Evolutionary conservation across 176 grass and related monocot genomes (phyloP), one percentile per base, ranked within the genome.

Genomic region (Typha latifolia): DNA sequence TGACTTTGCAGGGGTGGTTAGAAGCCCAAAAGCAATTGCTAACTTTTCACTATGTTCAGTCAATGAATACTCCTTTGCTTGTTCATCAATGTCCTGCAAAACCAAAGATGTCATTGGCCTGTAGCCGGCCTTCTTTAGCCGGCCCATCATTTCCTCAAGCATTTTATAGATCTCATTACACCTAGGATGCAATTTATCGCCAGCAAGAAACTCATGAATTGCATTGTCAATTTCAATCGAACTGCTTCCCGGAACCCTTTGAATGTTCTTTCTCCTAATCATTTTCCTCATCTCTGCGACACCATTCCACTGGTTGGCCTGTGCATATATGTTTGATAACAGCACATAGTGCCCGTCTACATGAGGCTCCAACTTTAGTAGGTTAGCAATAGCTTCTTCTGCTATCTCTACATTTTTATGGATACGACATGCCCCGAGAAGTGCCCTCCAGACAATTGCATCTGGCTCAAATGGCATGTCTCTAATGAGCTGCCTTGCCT

Each of bases 31-130:
- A 67, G 78, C 88, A 66, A 87, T 67, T 29, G 88, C 78, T 12
- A 91, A 23, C 74, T 91, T 91, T 78, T 87, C 84, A 70, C 88
- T 91, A 43, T 91, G 88, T 78, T 79, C 81, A 77, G 75, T 68
- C 75, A 91, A 67, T 34, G 68, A 31, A 14, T 63, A 72, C 10
- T 82, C 81, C 32, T 87, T 91, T 2, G 57, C 78, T 67, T 74
- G 59, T 26, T 91, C 88, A 65, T 84, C 75, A 27, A 84, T 77
- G 49, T 84, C 81, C 70, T 87, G 88, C 67, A 84, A 73, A 49
- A 91, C 84, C 73, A 87, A 70, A n/a, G 51, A 61, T 74, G 84
- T 84, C 69, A 87, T 81, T 59, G 88, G 75, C 66, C 16, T 73
- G 69, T 91, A 91, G 70, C 84, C 84, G 70, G 71, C 67, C 64